Evolutionary conservation across 306 rosid genomes (phyloP).

Genomic region (Lagenaria siceraria): DNA sequence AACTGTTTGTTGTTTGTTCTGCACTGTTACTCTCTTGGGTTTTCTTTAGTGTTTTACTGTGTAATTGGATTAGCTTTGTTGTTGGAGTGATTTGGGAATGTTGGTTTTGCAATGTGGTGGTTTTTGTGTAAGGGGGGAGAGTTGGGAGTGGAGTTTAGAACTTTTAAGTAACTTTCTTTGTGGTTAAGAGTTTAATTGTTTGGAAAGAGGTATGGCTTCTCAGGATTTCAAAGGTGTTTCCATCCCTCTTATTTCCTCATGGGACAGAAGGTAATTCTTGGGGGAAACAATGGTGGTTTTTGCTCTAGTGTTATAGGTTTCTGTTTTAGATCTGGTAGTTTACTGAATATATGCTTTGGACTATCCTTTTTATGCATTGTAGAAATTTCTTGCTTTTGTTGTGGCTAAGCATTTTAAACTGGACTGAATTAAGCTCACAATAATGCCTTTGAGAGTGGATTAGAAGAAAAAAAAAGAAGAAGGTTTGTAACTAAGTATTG

Average conservation of each 20-base stretch:
- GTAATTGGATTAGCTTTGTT: not conserved
- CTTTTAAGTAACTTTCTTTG: not conserved
- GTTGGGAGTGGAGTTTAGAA: not conserved
- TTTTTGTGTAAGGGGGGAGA: not conserved
- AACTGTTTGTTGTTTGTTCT: not conserved
- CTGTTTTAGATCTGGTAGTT: not conserved
- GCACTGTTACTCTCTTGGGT: not conserved
- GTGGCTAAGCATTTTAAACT: not conserved
- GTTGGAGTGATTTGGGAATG: not conserved
- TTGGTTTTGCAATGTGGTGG: not conserved
- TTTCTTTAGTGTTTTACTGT: not conserved
- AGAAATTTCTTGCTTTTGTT: not conserved
- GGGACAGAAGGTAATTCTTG: not conserved
- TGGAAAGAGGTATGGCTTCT: not conserved
- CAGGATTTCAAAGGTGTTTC: not conserved
- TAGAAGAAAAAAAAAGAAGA: not conserved
- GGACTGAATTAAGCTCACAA: not conserved
- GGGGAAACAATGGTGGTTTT: not conserved
- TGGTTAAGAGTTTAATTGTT: not conserved
- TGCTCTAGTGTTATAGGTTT: not conserved
- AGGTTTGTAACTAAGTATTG: not conserved
- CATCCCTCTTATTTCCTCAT: not conserved
- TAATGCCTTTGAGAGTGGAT: not conserved
- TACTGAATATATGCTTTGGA: not conserved
- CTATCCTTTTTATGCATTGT: not conserved